These are phyloP conservation scores for Debaryomycetaceae sp. DNA, from an alignment of 1,139 yeast species.

Conservation along the genomic window DNA sequence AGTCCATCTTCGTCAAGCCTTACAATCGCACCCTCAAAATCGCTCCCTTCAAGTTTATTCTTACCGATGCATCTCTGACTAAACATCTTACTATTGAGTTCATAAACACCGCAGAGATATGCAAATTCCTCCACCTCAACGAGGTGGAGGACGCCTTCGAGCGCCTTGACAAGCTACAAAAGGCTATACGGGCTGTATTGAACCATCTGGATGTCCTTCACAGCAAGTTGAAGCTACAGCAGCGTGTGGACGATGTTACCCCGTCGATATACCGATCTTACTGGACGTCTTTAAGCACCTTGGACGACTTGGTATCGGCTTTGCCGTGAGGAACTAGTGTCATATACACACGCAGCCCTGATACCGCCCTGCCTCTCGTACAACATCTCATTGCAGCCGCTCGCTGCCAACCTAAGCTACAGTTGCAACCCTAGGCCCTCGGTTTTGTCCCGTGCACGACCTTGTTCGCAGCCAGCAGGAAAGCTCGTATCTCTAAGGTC, in stretches of 20 bases:
- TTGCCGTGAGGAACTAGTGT: neutral
- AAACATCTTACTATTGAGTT: constrained; percentile 20
- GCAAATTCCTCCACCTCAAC: constrained; percentile 21
- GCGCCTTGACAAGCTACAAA: constrained; percentile 3
- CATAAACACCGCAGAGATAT: constrained; percentile 21
- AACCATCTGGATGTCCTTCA: constrained; percentile 1
- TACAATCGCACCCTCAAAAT: constrained; percentile 27
- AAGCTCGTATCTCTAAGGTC: no score
- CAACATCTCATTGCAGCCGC: no score
- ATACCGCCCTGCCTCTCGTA: no score
- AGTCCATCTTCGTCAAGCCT: constrained; percentile 26
- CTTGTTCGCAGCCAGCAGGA: no score
- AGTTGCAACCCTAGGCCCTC: no score
- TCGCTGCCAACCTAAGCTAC: no score
- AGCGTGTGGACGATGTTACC: constrained; percentile 2
- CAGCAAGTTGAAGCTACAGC: constrained; percentile 4
- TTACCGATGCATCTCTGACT: constrained; percentile 11
- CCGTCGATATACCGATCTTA: constrained; percentile 6
- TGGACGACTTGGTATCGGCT: constrained; percentile 3
- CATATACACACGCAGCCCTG: no score
- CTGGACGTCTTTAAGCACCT: constrained; percentile 8
- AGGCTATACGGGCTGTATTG: constrained; percentile 5
- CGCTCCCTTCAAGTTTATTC: constrained; percentile 19
- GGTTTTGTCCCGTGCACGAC: no score
- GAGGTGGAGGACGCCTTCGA: constrained; percentile 27